phyloP scores from a whole-genome alignment of 257 asterid species.

The Lycium ferocissimum region DNA sequence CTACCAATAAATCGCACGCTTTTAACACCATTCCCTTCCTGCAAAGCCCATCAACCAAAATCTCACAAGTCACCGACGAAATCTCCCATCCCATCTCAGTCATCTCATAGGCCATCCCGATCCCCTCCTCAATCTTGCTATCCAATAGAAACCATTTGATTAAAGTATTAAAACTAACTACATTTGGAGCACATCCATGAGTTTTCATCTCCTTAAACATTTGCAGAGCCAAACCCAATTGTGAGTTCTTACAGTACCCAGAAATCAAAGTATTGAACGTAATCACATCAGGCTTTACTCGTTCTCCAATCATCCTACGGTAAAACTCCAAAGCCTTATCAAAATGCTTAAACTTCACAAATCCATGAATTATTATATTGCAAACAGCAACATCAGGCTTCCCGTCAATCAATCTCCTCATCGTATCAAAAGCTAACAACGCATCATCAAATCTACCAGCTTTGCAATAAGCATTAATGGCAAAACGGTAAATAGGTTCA shows the following conservation, averaged over 20 bases:
- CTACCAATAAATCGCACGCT: constrained; percentile 68
- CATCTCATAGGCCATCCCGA: constrained; percentile 88
- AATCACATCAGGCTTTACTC: constrained; percentile 70
- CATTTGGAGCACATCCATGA: constrained; percentile 84
- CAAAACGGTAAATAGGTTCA: constrained; percentile 73
- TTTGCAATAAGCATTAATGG: constrained; percentile 65
- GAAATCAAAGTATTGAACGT: constrained; percentile 81
- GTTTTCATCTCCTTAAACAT: constrained; percentile 86
- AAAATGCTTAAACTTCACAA: constrained; percentile 60
- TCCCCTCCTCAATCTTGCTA: constrained; percentile 72
- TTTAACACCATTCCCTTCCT: constrained; percentile 57
- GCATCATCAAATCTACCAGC: constrained; percentile 72
- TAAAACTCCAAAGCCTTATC: constrained; percentile 66
- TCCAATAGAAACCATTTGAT: constrained; percentile 77
- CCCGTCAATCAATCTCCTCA: constrained; percentile 82
- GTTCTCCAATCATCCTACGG: constrained; percentile 64
- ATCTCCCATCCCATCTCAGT: constrained; percentile 73
- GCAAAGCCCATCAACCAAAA: constrained; percentile 73
- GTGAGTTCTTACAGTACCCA: constrained; percentile 67
- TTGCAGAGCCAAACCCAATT: constrained; percentile 64
- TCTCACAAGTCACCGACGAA: constrained; percentile 78
- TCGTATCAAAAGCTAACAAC: constrained; percentile 62
- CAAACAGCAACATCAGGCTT: constrained; percentile 66
- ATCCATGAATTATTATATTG: constrained; percentile 78
- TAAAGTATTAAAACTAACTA: constrained; percentile 87